Evolutionary conservation across 2,329 filamentous ascomycete species (phyloP).

Genomic region (Rhynchosporium graminicola): DNA sequence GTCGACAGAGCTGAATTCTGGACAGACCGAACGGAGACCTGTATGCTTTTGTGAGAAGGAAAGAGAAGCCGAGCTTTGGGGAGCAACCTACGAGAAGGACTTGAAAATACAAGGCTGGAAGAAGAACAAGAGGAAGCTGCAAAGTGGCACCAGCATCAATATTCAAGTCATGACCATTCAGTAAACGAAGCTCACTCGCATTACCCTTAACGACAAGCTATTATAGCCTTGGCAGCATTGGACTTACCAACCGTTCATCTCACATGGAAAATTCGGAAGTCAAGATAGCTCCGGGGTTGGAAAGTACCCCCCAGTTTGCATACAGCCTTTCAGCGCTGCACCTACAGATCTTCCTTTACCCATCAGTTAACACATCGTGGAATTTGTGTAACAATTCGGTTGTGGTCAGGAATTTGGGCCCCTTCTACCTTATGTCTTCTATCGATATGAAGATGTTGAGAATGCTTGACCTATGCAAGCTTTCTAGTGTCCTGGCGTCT

Average conservation of each 20-base stretch:
- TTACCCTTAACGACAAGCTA: not conserved
- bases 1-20: not conserved
- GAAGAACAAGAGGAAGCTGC: conserved; percentile 17
- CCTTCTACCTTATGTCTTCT: not conserved
- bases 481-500: not conserved
- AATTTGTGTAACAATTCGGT: no score
- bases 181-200: not conserved
- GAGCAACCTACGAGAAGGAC: conserved; percentile 1
- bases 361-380: no score
- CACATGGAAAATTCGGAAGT: no score
- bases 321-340: no score
- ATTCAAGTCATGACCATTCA: conserved; percentile 28
- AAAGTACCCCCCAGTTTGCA: no score
- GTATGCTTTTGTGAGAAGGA: conserved; percentile 39
- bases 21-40: conserved; percentile 21
- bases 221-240: no score
- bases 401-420: no score
- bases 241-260: no score
- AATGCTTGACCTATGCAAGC: not conserved
- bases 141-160: conserved; percentile 16
- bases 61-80: conserved; percentile 39
- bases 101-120: conserved; percentile 27
- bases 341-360: no score
- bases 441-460: not conserved
- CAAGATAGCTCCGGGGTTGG: no score